A percentile compares a stretch with the other conserved stretches of the same genome.
These are phyloP conservation scores for Phytophthora cactorum DNA, from an alignment of 352 stramenopile genomes.

Conservation along the genomic window DNA sequence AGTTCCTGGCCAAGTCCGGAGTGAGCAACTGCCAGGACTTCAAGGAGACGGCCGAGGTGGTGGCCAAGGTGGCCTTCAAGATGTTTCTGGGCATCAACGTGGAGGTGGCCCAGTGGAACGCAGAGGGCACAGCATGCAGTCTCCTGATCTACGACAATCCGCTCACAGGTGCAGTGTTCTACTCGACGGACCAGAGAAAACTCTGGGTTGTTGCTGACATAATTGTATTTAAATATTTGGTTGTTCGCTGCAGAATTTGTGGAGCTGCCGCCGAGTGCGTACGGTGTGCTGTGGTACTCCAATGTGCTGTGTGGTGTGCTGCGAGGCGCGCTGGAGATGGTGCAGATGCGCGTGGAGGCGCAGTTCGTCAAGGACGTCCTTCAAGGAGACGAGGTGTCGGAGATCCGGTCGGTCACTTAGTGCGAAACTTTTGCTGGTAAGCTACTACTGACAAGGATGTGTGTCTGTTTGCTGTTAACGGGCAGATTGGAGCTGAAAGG, in stretches of 20 bases:
- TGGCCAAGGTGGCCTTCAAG: slow-evolving; percentile 97
- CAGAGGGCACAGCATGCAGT: slow-evolving; percentile 88
- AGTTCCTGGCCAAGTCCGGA: slow-evolving; percentile 97
- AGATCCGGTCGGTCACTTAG: slow-evolving; percentile 65
- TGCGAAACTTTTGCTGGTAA: not conserved
- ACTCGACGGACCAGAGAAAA: not conserved
- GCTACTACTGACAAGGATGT: not conserved
- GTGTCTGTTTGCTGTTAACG: not conserved
- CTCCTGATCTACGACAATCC: slow-evolving; percentile 97
- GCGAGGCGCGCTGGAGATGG: slow-evolving; percentile 96
- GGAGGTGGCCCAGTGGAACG: slow-evolving; percentile 92
- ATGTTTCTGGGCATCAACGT: slow-evolving; percentile 98
- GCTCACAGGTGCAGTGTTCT: slow-evolving; percentile 63
- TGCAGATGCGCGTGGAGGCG: slow-evolving; percentile 88
- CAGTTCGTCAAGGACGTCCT: slow-evolving; percentile 88
- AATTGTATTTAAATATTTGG: slow-evolving; percentile 7
- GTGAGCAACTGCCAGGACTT: slow-evolving; percentile 88
- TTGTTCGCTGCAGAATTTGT: slow-evolving; percentile 92
- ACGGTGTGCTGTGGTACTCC: slow-evolving; percentile 94
- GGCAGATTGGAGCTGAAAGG: slow-evolving; percentile 82
- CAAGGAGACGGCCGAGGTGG: slow-evolving; percentile 94
- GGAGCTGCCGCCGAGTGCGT: slow-evolving; percentile 87
- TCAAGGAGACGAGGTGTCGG: slow-evolving; percentile 86
- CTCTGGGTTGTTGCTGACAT: not conserved
- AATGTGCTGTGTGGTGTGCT: slow-evolving; percentile 97